A percentile compares a stretch with the other conserved stretches of the same genome.
These are phyloP conservation scores for Willaertia magna DNA, from an alignment of 208 protist species.

Conservation along the genomic window DNA sequence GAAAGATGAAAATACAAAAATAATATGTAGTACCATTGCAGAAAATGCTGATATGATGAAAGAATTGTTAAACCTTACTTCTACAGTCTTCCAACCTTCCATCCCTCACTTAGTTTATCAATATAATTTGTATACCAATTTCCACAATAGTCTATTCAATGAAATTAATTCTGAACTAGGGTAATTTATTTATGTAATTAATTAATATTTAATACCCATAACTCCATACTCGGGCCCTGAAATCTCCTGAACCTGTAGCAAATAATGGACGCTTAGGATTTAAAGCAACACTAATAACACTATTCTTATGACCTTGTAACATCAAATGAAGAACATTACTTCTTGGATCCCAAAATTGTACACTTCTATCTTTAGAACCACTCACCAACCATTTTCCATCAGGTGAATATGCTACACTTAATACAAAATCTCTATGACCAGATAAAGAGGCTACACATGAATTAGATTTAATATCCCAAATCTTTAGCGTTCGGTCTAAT, in stretches of 20 bases:
- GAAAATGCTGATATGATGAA: conserved; percentile 57
- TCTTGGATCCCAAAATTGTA: conserved; percentile 56
- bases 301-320: conserved; percentile 19
- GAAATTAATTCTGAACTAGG: background rate
- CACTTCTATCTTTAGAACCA: conserved; percentile 21
- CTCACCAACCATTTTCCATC: conserved; percentile 9
- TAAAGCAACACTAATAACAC: conserved; percentile 24
- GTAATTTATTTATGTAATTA: no score
- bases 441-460: background rate
- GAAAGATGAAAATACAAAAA: conserved; percentile 23
- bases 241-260: conserved; percentile 25
- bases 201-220: no score
- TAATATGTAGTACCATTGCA: conserved; percentile 68
- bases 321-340: conserved; percentile 6
- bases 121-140: conserved; percentile 66
- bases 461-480: conserved; percentile 19
- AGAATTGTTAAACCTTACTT: conserved; percentile 43
- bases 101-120: conserved; percentile 74
- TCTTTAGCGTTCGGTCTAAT: conserved; percentile 20
- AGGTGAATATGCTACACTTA: background rate
- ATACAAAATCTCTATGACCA: conserved; percentile 4
- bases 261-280: conserved; percentile 10
- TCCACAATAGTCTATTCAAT: background rate
- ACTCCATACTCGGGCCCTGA: conserved; percentile 25
- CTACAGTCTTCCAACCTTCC: conserved; percentile 47